phyloP scores from a whole-genome alignment of 1,139 yeast genomes.

The Suhomyces wounanorum region DNA sequence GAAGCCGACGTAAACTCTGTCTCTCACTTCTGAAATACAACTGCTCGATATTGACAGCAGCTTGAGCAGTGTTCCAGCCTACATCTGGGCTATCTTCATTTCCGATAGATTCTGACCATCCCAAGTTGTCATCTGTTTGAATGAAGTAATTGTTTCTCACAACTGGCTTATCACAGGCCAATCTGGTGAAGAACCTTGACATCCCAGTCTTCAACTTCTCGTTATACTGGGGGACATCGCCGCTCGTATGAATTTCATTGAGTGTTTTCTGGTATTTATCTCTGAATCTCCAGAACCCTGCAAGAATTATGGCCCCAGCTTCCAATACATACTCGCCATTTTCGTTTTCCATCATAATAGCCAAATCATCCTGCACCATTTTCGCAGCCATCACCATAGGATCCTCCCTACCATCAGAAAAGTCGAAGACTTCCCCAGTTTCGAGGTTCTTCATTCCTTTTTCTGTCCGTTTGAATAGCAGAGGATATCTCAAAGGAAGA shows the following conservation, averaged over 20 bases:
- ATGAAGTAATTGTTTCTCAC: conserved; percentile 67
- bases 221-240: conserved; percentile 66
- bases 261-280: conserved; percentile 59
- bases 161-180: conserved; percentile 57
- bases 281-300: conserved; percentile 65
- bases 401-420: conserved; percentile 38
- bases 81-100: conserved; percentile 47
- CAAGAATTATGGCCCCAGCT: conserved; percentile 62
- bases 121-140: conserved; percentile 62
- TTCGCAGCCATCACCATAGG: conserved; percentile 61
- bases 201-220: conserved; percentile 60
- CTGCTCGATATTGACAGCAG: conserved; percentile 46
- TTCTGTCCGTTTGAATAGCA: conserved; percentile 46
- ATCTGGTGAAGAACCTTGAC: conserved; percentile 62
- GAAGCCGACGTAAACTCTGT: conserved; percentile 68
- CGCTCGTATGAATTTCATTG: conserved; percentile 58
- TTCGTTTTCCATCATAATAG: conserved; percentile 60
- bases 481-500: conserved; percentile 61
- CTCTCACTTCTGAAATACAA: conserved; percentile 65
- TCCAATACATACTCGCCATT: conserved; percentile 57
- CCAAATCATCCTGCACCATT: conserved; percentile 67
- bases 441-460: conserved; percentile 52
- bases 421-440: conserved; percentile 53
- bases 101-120: conserved; percentile 68
- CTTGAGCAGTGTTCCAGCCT: conserved; percentile 63